These are phyloP conservation scores for Vaccinium myrtillus DNA, from an alignment of 148 eudicot species.

Conservation along the genomic window DNA sequence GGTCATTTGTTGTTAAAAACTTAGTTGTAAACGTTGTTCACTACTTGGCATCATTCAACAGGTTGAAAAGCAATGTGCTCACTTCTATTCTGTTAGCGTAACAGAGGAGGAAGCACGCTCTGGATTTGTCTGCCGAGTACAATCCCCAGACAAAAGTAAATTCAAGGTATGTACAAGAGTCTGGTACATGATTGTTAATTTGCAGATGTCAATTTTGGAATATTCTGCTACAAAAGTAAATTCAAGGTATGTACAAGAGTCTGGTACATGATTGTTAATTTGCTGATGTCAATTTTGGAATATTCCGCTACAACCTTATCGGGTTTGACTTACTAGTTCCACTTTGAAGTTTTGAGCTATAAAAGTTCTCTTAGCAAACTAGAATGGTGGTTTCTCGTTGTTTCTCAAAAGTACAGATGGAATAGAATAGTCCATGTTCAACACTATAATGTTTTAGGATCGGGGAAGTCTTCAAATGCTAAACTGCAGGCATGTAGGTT, in stretches of 20 bases:
- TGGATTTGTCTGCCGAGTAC: conserved; percentile 85
- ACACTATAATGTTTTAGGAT: neutral
- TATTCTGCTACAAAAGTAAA: neutral
- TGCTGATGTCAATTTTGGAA: neutral
- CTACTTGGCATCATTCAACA: conserved; percentile 28
- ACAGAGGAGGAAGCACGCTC: conserved; percentile 76
- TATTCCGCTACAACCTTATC: neutral
- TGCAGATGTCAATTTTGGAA: neutral
- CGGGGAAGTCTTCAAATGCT: neutral
- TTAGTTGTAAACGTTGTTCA: neutral
- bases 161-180: conserved; percentile 64
- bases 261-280: neutral
- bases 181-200: neutral
- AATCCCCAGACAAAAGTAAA: conserved; percentile 85
- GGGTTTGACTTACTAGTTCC: neutral
- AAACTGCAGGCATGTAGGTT: neutral
- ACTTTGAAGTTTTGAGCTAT: no score
- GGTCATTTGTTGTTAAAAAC: neutral
- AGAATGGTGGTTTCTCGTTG: neutral
- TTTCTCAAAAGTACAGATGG: neutral
- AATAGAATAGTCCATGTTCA: neutral
- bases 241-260: conserved; percentile 64
- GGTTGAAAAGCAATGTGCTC: conserved; percentile 96
- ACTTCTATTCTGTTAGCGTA: conserved; percentile 81
- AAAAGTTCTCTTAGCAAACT: neutral